These are phyloP conservation scores for Sarcomyxa edulis DNA, from an alignment of 768 basidiomycete genomes.

Conservation along the genomic window DNA sequence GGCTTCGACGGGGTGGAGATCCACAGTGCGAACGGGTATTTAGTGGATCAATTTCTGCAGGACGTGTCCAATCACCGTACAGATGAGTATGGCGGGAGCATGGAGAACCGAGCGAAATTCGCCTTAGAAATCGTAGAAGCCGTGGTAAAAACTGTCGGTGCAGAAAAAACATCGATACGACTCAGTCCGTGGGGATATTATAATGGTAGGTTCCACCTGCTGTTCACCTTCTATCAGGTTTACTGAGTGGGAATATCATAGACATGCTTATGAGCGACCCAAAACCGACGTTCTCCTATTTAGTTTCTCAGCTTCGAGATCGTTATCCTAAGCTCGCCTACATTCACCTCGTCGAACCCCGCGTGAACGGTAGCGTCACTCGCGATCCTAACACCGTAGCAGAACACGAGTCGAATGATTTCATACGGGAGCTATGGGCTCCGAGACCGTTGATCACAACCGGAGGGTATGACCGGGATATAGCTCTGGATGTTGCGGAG, in stretches of 20 bases:
- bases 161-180: constrained; percentile 47
- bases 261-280: constrained; percentile 54
- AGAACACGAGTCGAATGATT: constrained; percentile 30
- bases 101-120: constrained; percentile 58
- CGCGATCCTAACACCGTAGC: constrained; percentile 1
- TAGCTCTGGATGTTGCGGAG: constrained; percentile 31
- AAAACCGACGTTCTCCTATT: constrained; percentile 46
- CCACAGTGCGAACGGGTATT: constrained; percentile 40
- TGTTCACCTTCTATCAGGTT: background rate
- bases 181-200: constrained; percentile 49
- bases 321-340: constrained; percentile 43
- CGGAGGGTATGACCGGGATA: constrained; percentile 38
- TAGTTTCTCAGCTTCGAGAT: constrained; percentile 34
- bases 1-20: constrained; percentile 66
- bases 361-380: constrained; percentile 14
- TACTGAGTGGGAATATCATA: constrained; percentile 16
- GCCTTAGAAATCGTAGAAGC: constrained; percentile 48
- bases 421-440: constrained; percentile 41
- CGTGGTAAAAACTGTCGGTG: constrained; percentile 45
- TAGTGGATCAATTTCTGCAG: constrained; percentile 61
- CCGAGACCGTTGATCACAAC: constrained; percentile 33
- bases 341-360: constrained; percentile 44
- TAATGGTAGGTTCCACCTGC: constrained; percentile 25
- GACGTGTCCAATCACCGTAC: constrained; percentile 49
- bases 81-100: constrained; percentile 64